Percentiles rank a stretch among this genome's conserved stretches.
Conservation (phyloP, 176 grass and related monocot species). For the Carex myosuroides region DNA sequence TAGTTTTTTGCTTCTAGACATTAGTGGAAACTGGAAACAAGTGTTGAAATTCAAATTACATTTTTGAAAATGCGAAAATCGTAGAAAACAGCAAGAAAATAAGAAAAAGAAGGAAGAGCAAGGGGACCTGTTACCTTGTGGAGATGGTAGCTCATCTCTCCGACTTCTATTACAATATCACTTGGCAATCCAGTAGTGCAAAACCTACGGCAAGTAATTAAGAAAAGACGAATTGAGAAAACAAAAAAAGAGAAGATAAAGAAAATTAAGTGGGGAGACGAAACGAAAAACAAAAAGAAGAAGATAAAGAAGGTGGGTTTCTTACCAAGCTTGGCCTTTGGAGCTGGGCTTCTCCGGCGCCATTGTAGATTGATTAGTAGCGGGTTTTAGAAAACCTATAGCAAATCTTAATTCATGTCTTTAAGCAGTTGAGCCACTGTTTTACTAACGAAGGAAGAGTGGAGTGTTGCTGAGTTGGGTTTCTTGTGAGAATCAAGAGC, state of each 20-base stretch:
- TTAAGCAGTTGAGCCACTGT: conserved; percentile 31
- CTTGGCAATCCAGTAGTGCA: conserved; percentile 96
- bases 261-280: not conserved
- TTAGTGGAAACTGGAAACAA: conserved; percentile 81
- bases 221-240: not conserved
- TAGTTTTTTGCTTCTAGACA: conserved; percentile 93
- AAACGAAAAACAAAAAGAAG: not conserved
- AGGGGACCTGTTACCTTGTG: conserved; percentile 55
- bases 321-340: conserved; percentile 87
- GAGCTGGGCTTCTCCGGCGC: conserved; percentile 33
- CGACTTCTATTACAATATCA: conserved; percentile 91
- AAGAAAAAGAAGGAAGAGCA: not conserved
- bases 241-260: not conserved
- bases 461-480: not conserved
- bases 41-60: conserved; percentile 13
- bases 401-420: conserved; percentile 8
- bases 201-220: conserved; percentile 45
- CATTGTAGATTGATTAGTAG: conserved; percentile 25
- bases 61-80: not conserved
- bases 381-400: not conserved
- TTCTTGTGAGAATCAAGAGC: conserved; percentile 33
- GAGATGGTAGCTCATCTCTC: conserved; percentile 96
- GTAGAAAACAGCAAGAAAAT: not conserved
- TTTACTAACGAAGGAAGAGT: conserved; percentile 6
- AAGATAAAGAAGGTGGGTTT: not conserved